A percentile compares a stretch with the other conserved stretches of the same genome.
Conservation (phyloP, 2,329 filamentous ascomycete genomes). For the Colletotrichum scovillei region DNA sequence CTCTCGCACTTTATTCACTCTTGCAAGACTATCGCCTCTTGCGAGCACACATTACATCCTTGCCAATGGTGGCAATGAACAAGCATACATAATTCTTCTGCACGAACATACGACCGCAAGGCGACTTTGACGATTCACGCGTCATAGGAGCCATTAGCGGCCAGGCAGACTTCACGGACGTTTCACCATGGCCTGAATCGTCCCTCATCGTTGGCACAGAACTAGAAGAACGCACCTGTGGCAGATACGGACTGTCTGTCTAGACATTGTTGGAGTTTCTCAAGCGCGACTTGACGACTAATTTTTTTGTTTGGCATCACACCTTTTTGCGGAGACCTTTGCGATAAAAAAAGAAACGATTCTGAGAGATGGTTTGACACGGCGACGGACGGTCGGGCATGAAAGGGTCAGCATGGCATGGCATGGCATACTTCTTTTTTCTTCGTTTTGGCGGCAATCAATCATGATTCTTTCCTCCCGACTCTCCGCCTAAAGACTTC, state of each 20-base stretch:
- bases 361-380: slow-evolving; percentile 24
- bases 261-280: slow-evolving; percentile 31
- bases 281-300: slow-evolving; percentile 33
- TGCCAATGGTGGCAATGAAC: slow-evolving; percentile 4
- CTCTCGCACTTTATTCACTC: background rate
- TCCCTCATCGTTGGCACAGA: background rate
- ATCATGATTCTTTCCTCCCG: slow-evolving; percentile 7
- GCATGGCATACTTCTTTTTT: slow-evolving; percentile 30
- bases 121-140: background rate
- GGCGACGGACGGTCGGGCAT: slow-evolving; percentile 30
- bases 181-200: background rate
- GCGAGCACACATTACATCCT: background rate
- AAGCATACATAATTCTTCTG: slow-evolving; percentile 10
- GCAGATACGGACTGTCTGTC: background rate
- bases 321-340: slow-evolving; percentile 10
- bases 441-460: slow-evolving; percentile 18
- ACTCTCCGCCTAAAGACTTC: background rate
- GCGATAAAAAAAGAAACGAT: slow-evolving; percentile 25
- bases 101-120: background rate
- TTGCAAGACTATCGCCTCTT: background rate
- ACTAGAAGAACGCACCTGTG: slow-evolving; percentile 9
- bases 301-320: slow-evolving; percentile 30
- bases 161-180: background rate
- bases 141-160: background rate
- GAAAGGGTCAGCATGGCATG: slow-evolving; percentile 27